Base-by-base conservation (phyloP, 768 basidiomycete species). In the Floccularia luteovirens region DNA sequence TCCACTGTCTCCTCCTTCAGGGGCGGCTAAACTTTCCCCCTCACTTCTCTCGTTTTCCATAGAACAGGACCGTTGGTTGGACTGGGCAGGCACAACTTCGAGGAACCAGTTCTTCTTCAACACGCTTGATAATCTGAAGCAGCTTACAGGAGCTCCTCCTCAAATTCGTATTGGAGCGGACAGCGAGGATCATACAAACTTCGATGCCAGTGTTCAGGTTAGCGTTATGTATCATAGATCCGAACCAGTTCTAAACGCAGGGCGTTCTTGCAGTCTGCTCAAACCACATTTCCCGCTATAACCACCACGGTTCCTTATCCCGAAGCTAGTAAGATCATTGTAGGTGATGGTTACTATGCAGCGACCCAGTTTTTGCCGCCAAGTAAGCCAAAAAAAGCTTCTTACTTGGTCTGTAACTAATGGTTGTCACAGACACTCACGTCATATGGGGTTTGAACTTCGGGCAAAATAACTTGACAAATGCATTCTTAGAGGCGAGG, bases 371-470 rank as follows among this genome's bases (percentile, higher is more conserved):
- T 70, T 47, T 66, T 82, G 27, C 79, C 76, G 13, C 43, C 58
- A 3, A 64, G 77, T 70, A 50, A 38, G 60, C 48, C 25, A 19
- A 22, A 28, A 25, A 14, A 17, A 46, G 28, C 33, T 42, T 36
- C 21, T 28, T 36, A 19, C 37, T 31, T 3, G 8, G 11, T 33
- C n/a, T 27, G 33, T 21, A 24, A 13, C 28, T 20, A 32, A 24
- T 37, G 20, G 17, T 24, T 7, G 11, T 19, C 25, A 36, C 12
- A 79, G 79, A 71, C 19, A 79, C 79, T 7, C 71, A 68, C 36
- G 75, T 84, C 46, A 74, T 64, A 11, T 84, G 78, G 78, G 81
- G 79, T 11, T 60, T 83, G 34, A 83, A 85, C 54, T 58, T 83
- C n/a, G 78, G 77, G 4, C 53, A 59, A 41, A 55, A 63, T 32